Percentiles rank a stretch among this genome's conserved stretches.
phyloP scores from a whole-genome alignment of 139 green algal genomes.

The Micractinium conductrix region DNA sequence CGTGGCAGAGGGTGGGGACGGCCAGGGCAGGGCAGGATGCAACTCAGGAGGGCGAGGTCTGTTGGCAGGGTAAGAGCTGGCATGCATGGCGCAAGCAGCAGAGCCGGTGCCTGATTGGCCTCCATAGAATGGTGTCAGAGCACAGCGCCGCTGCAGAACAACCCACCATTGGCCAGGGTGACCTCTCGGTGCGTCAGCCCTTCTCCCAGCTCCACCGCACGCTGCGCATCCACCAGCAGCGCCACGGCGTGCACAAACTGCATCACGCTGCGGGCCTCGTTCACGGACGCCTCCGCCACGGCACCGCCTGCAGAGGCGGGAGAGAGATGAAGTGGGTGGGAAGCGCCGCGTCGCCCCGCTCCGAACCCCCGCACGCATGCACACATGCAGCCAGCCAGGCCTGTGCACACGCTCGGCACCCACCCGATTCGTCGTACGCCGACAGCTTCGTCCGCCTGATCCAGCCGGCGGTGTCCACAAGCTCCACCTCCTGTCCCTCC shows the following conservation, averaged over 20 bases:
- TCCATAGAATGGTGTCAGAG: no score
- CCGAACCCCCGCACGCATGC: not conserved
- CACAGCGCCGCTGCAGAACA: no score
- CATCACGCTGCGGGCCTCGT: conserved; percentile 58
- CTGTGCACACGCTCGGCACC: no score
- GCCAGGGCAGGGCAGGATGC: not conserved
- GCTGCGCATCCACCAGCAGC: conserved; percentile 82
- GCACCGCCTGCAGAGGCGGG: conserved; percentile 8
- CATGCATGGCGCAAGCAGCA: no score
- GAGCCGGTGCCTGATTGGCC: no score
- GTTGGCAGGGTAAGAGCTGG: no score
- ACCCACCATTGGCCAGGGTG: conserved; percentile 55
- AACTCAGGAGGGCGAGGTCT: not conserved
- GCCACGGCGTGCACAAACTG: conserved; percentile 83
- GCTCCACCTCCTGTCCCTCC: conserved; percentile 60
- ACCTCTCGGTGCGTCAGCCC: conserved; percentile 71
- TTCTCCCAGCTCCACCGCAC: conserved; percentile 31
- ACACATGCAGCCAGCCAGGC: not conserved
- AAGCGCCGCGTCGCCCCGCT: not conserved
- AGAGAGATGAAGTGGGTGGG: not conserved
- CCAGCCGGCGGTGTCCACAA: conserved; percentile 95
- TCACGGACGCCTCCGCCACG: conserved; percentile 26
- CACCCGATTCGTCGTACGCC: conserved; percentile 66
- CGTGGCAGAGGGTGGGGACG: not conserved
- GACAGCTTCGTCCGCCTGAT: conserved; percentile 53